A percentile compares a stretch with the other conserved stretches of the same genome.
Conservation (phyloP, 257 asterid species). For the Nicotiana attenuata region DNA sequence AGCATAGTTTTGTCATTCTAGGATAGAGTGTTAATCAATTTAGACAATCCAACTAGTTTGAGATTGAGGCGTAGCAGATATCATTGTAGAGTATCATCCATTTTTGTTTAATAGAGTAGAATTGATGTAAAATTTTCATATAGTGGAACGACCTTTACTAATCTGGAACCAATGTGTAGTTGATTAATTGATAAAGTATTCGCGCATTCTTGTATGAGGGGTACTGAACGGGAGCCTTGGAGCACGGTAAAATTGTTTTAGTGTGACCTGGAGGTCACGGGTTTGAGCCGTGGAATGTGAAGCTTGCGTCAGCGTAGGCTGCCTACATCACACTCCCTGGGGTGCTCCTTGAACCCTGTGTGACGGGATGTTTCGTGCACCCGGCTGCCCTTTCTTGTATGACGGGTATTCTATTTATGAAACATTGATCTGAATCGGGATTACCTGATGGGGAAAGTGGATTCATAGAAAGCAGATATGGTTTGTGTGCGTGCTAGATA, state of each 20-base stretch:
- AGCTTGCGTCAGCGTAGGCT: too few relatives aligned
- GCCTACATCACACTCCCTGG: too few relatives aligned
- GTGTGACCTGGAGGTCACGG: too few relatives aligned
- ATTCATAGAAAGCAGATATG: slow-evolving; percentile 29
- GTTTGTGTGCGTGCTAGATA: slow-evolving; percentile 24
- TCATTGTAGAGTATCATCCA: neutral
- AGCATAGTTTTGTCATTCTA: neutral
- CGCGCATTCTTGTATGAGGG: too few relatives aligned
- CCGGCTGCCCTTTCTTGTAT: neutral
- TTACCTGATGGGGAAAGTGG: slow-evolving; percentile 37
- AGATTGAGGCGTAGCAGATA: neutral
- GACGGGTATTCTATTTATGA: neutral
- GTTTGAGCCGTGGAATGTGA: too few relatives aligned
- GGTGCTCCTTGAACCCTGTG: too few relatives aligned
- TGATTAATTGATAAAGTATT: neutral
- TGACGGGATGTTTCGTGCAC: too few relatives aligned
- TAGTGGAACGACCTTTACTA: neutral
- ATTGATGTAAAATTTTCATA: neutral
- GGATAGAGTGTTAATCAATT: too few relatives aligned
- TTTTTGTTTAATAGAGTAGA: neutral
- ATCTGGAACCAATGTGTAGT: neutral
- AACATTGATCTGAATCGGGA: neutral
- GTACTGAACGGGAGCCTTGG: too few relatives aligned
- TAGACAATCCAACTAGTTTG: neutral
- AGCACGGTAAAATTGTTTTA: too few relatives aligned